Evolutionary conservation across 148 eudicot genomes (phyloP).

Genomic region (Tetragonia tetragonoides): DNA sequence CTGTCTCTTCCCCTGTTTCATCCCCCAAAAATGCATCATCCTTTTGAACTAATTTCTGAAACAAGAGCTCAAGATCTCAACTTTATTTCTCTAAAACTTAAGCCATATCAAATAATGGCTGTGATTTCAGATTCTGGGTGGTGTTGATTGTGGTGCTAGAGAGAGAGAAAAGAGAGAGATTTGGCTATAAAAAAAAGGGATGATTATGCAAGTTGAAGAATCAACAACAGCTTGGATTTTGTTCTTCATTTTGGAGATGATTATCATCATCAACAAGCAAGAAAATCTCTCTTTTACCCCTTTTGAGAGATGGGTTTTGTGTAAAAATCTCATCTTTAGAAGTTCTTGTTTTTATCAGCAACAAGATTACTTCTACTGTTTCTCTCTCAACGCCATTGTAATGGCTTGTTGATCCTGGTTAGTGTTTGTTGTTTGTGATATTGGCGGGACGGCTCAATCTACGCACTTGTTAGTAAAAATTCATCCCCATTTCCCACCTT

Average conservation of each 20-base stretch:
- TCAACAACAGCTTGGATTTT: neutral
- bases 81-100: neutral
- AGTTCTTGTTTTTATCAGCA: neutral
- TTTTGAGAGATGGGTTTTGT: constrained; percentile 25
- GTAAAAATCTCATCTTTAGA: constrained; percentile 12
- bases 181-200: neutral
- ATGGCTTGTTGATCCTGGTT: constrained; percentile 1
- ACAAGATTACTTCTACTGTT: neutral
- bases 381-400: constrained; percentile 6
- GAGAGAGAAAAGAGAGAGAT: neutral
- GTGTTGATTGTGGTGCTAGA: neutral
- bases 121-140: neutral
- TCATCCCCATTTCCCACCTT: neutral
- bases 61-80: constrained; percentile 2
- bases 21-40: constrained; percentile 14
- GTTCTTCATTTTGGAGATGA: constrained; percentile 14
- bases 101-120: neutral
- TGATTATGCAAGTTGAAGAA: constrained; percentile 2
- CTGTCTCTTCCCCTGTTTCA: constrained; percentile 1
- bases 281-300: neutral
- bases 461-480: constrained; percentile 1
- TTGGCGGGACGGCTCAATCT: constrained; percentile 25
- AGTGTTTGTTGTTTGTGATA: constrained; percentile 13
- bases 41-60: neutral
- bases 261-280: constrained; percentile 1